These are phyloP conservation scores for Penicillium nordicum DNA, from an alignment of 2,329 filamentous ascomycete genomes.

Conservation along the genomic window DNA sequence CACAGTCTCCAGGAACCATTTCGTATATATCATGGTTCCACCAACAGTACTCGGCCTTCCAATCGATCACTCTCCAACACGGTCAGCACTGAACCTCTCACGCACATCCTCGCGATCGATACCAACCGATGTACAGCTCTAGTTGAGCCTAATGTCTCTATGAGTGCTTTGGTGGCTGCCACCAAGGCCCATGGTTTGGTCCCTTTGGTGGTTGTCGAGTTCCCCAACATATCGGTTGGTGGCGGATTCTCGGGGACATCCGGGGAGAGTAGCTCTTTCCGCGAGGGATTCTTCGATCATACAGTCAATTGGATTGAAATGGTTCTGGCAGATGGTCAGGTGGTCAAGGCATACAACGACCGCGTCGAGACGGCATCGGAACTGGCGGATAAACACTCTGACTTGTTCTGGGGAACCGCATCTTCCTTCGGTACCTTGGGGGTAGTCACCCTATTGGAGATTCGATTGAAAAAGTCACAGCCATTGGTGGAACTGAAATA, in stretches of 20 bases:
- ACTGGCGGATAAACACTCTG: constrained; percentile 42
- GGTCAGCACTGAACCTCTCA: constrained; percentile 65
- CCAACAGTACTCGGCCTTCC: constrained; percentile 67
- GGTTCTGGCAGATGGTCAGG: constrained; percentile 57
- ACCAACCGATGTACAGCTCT: constrained; percentile 51
- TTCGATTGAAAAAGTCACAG: constrained; percentile 54
- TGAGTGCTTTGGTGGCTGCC: constrained; percentile 61
- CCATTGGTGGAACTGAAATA: constrained; percentile 62
- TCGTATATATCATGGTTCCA: constrained; percentile 73
- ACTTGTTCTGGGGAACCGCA: constrained; percentile 59
- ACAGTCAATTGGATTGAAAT: constrained; percentile 63
- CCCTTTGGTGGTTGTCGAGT: constrained; percentile 67
- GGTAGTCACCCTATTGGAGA: constrained; percentile 59
- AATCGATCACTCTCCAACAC: constrained; percentile 46
- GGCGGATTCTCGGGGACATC: constrained; percentile 65
- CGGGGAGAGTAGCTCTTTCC: constrained; percentile 65
- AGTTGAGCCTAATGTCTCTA: constrained; percentile 68
- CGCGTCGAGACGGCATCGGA: not conserved
- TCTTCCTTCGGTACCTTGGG: constrained; percentile 61
- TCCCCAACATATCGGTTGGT: constrained; percentile 66
- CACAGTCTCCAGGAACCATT: constrained; percentile 56
- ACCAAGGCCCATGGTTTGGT: constrained; percentile 56
- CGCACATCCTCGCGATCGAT: constrained; percentile 62
- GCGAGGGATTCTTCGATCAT: constrained; percentile 63
- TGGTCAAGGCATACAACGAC: constrained; percentile 47